These are phyloP conservation scores for Malus orientalis DNA, from an alignment of 306 rosid genomes.

Conservation along the genomic window DNA sequence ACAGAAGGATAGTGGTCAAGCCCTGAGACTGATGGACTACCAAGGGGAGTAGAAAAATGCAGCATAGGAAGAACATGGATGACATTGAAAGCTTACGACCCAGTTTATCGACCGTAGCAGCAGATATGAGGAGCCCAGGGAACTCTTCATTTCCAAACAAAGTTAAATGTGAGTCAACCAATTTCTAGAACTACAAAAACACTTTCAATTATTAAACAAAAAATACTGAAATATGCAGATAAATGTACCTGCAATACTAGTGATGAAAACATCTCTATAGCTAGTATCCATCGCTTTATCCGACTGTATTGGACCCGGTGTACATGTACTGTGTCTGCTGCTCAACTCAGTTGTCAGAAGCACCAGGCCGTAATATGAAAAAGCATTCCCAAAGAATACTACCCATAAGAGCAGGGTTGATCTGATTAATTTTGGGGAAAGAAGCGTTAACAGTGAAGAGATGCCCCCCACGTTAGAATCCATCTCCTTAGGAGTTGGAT, in stretches of 20 bases:
- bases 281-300: slow-evolving; percentile 39
- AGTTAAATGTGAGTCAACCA: slow-evolving; percentile 27
- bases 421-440: slow-evolving; percentile 61
- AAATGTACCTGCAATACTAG: slow-evolving; percentile 86
- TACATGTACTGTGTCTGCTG: slow-evolving; percentile 46
- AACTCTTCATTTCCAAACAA: slow-evolving; percentile 55
- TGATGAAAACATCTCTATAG: slow-evolving; percentile 63
- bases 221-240: slow-evolving; percentile 6
- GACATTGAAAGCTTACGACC: slow-evolving; percentile 94
- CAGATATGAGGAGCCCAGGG: slow-evolving; percentile 81
- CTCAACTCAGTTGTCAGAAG: slow-evolving; percentile 83
- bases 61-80: slow-evolving; percentile 66
- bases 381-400: slow-evolving; percentile 91
- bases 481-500: slow-evolving; percentile 22
- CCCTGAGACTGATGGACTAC: slow-evolving; percentile 49
- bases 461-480: slow-evolving; percentile 33
- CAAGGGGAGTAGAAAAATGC: slow-evolving; percentile 75
- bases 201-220: background rate
- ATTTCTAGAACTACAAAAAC: slow-evolving; percentile 6
- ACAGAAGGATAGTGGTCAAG: slow-evolving; percentile 66
- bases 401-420: slow-evolving; percentile 87
- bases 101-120: slow-evolving; percentile 67
- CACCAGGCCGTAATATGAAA: slow-evolving; percentile 94
- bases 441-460: slow-evolving; percentile 58
- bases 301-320: slow-evolving; percentile 27